A percentile compares a stretch with the other conserved stretches of the same genome.
These are phyloP conservation scores for Aleurites moluccanus DNA, from an alignment of 441 rosid species.

Conservation along the genomic window DNA sequence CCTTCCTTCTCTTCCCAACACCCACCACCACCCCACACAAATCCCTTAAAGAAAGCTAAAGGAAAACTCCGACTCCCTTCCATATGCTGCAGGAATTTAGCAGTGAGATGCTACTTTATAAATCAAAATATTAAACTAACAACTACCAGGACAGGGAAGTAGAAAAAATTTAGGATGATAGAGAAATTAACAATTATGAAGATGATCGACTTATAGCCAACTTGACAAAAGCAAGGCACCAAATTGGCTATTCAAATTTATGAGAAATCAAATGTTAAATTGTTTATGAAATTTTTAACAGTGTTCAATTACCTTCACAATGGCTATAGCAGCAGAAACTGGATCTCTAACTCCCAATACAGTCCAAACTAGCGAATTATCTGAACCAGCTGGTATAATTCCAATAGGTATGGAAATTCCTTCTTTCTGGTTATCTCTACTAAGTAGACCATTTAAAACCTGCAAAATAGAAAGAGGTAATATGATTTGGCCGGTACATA, in stretches of 20 bases:
- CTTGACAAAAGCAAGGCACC: not conserved
- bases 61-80: not conserved
- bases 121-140: not conserved
- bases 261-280: conserved; percentile 3
- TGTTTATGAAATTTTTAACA: not conserved
- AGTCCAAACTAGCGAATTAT: conserved; percentile 98
- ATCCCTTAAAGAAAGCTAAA: not conserved
- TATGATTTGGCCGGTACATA: not conserved
- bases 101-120: not conserved
- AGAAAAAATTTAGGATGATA: not conserved
- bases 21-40: too few relatives aligned
- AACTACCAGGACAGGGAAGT: not conserved
- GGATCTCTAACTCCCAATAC: conserved; percentile 98
- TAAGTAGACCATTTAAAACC: conserved; percentile 94
- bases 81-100: not conserved
- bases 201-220: not conserved
- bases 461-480: conserved; percentile 31
- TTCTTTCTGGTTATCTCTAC: conserved; percentile 89
- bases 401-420: conserved; percentile 98
- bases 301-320: conserved; percentile 65
- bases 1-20: not conserved
- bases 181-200: not conserved
- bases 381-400: conserved; percentile 98
- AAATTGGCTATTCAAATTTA: not conserved
- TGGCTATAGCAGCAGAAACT: conserved; percentile 86